Base-by-base conservation (phyloP, 257 asterid genomes). In the Verbena officinalis region DNA sequence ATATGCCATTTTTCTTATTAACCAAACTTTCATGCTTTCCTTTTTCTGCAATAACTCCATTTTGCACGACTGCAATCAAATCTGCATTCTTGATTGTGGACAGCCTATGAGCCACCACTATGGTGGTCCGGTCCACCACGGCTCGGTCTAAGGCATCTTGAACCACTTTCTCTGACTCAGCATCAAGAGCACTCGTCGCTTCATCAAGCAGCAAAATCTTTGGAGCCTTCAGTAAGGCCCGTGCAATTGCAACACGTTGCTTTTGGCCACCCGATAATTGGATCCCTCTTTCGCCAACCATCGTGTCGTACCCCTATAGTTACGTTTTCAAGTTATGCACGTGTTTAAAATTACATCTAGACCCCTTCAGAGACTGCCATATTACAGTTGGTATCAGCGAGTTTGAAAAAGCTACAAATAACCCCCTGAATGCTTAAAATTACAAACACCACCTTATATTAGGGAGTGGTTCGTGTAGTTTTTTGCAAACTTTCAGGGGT, bases 241-340 rank as follows among this genome's bases (percentile, higher is more conserved):
- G 80, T n/a, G 85, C 87, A 46, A 84, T 84, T 7, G 87, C 90
- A 2, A 84, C 78, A 17, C 90, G 77, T 7, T 84, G 90, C 42
- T 84, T 84, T 4, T 84, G 90, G 17, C 90, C 90, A 2, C 87
- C 90, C 0, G 88, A 84, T 64, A 84, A 66, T 21, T 79, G 88
- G 40, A 68, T 71, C 8, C 91, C 91, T 22, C 71, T 69, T 51
- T 84, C 91, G 2, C 91, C 86, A 17, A 79, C 88, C 33, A 75
- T 1, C 4, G 91, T 84, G 21, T 75, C 73, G 3, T 84, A 84
- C 5, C 91, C 91, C 84, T 81, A 24, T 27, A 34, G 13, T 30
- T 52, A 36, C 11, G 7, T 36, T 27, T 9, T 52, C 71, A 49
- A 53, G 3, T 45, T 16, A 27, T 27, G 33, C 33, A 27, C 33